phyloP scores from a whole-genome alignment of 169 alveolate species.

The Amoebophrya sp. region DNA sequence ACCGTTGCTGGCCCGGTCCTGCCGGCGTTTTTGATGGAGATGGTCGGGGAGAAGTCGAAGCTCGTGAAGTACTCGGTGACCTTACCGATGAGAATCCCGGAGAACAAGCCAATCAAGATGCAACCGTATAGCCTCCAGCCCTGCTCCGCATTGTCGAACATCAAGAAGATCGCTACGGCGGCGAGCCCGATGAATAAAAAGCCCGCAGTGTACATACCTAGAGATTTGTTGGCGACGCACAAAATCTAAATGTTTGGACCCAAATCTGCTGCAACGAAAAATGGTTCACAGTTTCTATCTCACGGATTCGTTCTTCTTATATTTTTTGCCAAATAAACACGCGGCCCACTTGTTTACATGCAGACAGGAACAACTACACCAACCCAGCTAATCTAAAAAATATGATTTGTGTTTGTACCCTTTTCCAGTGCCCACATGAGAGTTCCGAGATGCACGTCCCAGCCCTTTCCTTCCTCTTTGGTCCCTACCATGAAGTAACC shows the following conservation, averaged over 20 bases:
- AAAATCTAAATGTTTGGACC: too few species aligned
- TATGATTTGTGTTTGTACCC: too few species aligned
- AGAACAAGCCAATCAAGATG: conserved; percentile 61
- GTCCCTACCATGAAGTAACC: background rate
- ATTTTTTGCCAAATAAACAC: too few species aligned
- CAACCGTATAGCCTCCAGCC: conserved; percentile 55
- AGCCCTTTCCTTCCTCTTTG: background rate
- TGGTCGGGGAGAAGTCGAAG: conserved; percentile 62
- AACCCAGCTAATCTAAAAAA: too few species aligned
- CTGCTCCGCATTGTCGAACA: background rate
- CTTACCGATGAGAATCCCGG: conserved; percentile 63
- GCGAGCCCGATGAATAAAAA: background rate
- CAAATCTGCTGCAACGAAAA: too few species aligned
- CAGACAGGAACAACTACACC: too few species aligned
- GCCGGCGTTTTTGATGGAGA: conserved; percentile 62
- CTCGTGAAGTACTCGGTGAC: conserved; percentile 70
- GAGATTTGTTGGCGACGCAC: too few species aligned
- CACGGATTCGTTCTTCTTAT: too few species aligned
- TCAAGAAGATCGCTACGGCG: background rate
- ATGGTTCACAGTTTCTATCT: too few species aligned
- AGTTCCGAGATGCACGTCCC: background rate
- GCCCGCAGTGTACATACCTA: conserved; percentile 17
- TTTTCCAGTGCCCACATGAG: conserved; percentile 18
- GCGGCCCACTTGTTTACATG: too few species aligned
- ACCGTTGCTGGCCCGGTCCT: conserved; percentile 67